Conservation (phyloP, 2,329 filamentous ascomycete genomes). For the Epichloe coenophiala region DNA sequence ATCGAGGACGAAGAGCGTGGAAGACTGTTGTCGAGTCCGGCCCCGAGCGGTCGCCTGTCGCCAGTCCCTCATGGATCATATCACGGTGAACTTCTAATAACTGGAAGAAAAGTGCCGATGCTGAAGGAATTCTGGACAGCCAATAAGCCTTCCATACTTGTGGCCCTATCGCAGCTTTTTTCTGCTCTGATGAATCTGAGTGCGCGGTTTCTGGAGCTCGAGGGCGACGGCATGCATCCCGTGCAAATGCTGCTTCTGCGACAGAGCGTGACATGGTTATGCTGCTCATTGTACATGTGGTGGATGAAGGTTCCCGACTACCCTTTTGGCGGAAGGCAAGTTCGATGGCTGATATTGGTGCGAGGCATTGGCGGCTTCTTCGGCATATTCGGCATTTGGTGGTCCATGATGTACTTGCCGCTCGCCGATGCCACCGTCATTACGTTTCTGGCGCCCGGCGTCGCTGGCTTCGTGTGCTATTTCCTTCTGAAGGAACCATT, state of each 20-base stretch:
- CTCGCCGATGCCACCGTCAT: conserved; percentile 82
- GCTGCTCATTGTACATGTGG: conserved; percentile 62
- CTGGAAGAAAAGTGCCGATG: conserved; percentile 7
- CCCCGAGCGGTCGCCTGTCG: conserved; percentile 9
- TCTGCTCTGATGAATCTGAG: conserved; percentile 76
- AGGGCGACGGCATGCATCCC: conserved; percentile 62
- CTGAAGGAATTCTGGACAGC: conserved; percentile 36
- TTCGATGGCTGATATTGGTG: conserved; percentile 53
- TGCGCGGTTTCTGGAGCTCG: conserved; percentile 60
- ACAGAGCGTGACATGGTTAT: conserved; percentile 58
- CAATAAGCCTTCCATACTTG: conserved; percentile 61
- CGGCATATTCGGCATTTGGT: conserved; percentile 67
- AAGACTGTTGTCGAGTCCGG: conserved; percentile 11
- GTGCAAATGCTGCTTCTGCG: conserved; percentile 74
- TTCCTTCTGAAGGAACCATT: conserved; percentile 64
- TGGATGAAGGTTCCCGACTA: conserved; percentile 52
- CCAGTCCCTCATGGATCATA: conserved; percentile 5
- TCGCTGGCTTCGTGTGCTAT: conserved; percentile 70
- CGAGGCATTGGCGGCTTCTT: conserved; percentile 61
- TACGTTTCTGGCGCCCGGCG: conserved; percentile 69
- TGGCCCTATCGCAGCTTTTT: conserved; percentile 67
- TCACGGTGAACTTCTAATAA: neutral
- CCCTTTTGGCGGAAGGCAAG: conserved; percentile 52
- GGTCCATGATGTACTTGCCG: conserved; percentile 57
- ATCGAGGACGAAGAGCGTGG: neutral